Evolutionary conservation across 148 eudicot species (phyloP), one percentile per base, ranked within the genome.

Genomic region (Rhododendron simsii): DNA sequence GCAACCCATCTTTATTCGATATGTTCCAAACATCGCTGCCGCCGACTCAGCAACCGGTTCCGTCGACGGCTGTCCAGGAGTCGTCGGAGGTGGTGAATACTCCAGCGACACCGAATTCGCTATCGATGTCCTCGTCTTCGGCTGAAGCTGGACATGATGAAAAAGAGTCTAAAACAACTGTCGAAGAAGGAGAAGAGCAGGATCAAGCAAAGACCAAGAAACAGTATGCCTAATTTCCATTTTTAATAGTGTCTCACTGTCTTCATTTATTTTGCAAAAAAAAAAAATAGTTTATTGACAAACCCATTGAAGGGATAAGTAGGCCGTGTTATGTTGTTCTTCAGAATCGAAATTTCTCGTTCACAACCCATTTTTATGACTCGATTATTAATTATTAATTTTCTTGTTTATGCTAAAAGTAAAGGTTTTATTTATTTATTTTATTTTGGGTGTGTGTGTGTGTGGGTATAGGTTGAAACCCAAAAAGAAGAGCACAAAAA

Each of bases 401-500:
- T 55, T 55, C 18, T 55, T 55, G 4, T 63, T n/a, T 10, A 39
- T 11, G 67, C 78, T 67, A 55, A 75, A 75, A 71, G 53, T 88
- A 14, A 47, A 41, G 79, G 3, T 30, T 67, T 81, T 30, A 30
- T 30, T 44, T 30, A 74, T 73, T 83, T 30, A 30, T 30, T 82
- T 59, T 80, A 75, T 79, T 28, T 61, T 51, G 9, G 78, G 45
- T 78, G 26, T 7, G 9, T 47, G 50, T 78, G 28, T 16, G 7
- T 61, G 84, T 51, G 83, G 90, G 83, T 88, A 82, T 82, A 90
- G 93, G 89, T 91, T 91, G 88, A 96, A 94, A 87, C 89, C 94
- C 77, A 91, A 96, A 86, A 94, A 93, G 91, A 96, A 96, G 92
- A 93, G 87, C 59, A 90, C 87, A 79, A 96, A 94, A 87, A 94